Evolutionary conservation across 228 moss, liverwort and hornwort species (phyloP).

Genomic region (Sphagnum magellanicum): DNA sequence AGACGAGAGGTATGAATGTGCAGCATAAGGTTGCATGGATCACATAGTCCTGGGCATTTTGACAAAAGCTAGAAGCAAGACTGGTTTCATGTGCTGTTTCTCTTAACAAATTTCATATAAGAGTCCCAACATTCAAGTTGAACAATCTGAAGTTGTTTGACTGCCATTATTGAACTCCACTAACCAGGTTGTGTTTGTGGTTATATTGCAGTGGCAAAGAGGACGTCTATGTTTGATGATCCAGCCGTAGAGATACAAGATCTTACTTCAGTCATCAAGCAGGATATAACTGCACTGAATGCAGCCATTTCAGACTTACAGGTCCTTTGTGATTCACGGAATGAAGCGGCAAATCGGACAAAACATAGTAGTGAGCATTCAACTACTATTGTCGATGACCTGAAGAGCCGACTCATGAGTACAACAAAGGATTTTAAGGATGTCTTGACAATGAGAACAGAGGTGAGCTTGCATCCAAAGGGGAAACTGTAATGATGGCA

Average conservation of each 20-base stretch:
- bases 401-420: constrained; percentile 95
- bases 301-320: constrained; percentile 90
- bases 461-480: constrained; percentile 40
- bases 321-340: constrained; percentile 75
- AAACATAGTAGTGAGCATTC: constrained; percentile 95
- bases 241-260: constrained; percentile 98
- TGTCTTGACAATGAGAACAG: constrained; percentile 85
- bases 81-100: too few relatives aligned
- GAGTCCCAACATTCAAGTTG: too few relatives aligned
- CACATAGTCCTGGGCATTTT: constrained; percentile 17
- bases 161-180: too few relatives aligned
- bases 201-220: constrained; percentile 73
- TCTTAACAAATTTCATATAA: too few relatives aligned
- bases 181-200: not conserved
- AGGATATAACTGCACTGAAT: constrained; percentile 95
- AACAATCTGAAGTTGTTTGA: too few relatives aligned
- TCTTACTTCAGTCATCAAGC: constrained; percentile 92
- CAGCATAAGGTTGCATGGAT: too few relatives aligned
- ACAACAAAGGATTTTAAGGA: constrained; percentile 99
- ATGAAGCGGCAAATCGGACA: constrained; percentile 66
- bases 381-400: constrained; percentile 86
- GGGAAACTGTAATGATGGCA: not conserved
- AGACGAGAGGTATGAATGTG: too few relatives aligned
- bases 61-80: too few relatives aligned
- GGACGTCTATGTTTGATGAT: constrained; percentile 99